Evolutionary conservation across 164 flowering plant genomes (phyloP).

Genomic region (grape (Vitis vinifera)): ASM3070453v1 NC_081814.1:8152501-8153000

Average conservation of each 20-base stretch:
- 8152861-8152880: no score
- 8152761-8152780: background rate
- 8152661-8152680: conserved; percentile 2
- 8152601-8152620: conserved; percentile 99
- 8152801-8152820: no score
- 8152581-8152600: conserved; percentile 92
- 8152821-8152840: background rate
- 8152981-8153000: no score
- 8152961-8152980: no score
- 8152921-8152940: no score
- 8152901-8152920: no score
- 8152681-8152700: background rate
- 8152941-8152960: no score
- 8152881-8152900: no score
- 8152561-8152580: conserved; percentile 67
- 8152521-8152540: conserved; percentile 77
- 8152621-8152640: conserved; percentile 90
- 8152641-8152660: conserved; percentile 51
- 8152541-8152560: conserved; percentile 82
- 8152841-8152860: background rate
- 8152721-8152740: conserved; percentile 1
- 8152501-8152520: background rate
- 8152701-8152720: background rate
- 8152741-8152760: background rate
- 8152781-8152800: no score